These are phyloP conservation scores for Talaromyces sp. DNA, from an alignment of 2,329 filamentous ascomycete species.

Conservation along the genomic window DNA sequence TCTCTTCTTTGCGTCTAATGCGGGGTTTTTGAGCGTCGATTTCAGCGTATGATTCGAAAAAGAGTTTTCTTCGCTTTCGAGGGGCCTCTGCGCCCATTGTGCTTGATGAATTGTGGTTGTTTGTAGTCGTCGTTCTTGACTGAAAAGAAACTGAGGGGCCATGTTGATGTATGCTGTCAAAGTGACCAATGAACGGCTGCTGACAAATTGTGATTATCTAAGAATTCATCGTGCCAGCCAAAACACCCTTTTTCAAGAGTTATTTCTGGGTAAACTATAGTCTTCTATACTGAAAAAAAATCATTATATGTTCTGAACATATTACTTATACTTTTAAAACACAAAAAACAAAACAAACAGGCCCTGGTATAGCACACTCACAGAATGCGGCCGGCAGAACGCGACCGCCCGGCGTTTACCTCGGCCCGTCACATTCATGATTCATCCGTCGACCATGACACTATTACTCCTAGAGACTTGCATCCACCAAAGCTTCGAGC, in stretches of 20 bases:
- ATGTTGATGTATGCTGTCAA: background rate
- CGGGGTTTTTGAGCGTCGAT: background rate
- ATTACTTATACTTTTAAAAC: background rate
- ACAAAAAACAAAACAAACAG: no score
- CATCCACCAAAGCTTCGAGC: background rate
- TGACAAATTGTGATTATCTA: background rate
- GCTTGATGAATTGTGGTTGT: background rate
- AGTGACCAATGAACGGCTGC: background rate
- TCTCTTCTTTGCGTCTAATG: background rate
- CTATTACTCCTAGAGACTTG: background rate
- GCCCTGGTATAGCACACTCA: background rate
- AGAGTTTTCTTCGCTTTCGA: slow-evolving; percentile 5
- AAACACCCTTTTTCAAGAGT: background rate
- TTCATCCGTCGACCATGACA: background rate
- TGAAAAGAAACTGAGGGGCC: background rate
- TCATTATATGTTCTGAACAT: background rate
- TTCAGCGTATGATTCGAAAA: slow-evolving; percentile 7
- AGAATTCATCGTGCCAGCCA: background rate
- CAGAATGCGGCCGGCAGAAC: background rate
- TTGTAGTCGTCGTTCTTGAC: background rate
- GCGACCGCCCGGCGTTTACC: background rate
- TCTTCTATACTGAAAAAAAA: background rate
- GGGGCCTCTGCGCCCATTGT: background rate
- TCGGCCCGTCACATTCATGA: background rate
- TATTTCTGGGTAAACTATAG: background rate